These are phyloP conservation scores for Fusarium fujikuroi DNA, from an alignment of 2,329 filamentous ascomycete species.

Conservation along the genomic window DNA sequence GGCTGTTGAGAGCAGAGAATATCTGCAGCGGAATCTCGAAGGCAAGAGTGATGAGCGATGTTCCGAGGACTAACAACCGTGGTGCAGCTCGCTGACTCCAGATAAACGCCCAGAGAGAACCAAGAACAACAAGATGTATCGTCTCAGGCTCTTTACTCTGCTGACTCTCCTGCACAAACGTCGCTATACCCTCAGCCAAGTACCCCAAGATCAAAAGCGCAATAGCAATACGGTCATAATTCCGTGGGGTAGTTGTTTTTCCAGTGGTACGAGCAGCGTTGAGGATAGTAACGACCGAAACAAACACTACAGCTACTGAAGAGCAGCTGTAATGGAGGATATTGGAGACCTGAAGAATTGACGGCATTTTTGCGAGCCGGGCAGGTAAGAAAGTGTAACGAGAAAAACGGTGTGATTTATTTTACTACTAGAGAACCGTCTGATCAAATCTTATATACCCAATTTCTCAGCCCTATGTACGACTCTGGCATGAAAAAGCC, in stretches of 20 bases:
- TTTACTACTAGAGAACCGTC: neutral
- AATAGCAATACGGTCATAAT: neutral
- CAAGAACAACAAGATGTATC: conserved; percentile 3
- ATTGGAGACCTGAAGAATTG: neutral
- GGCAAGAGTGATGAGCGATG: neutral
- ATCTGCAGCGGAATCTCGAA: conserved; percentile 26
- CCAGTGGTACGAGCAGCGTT: neutral
- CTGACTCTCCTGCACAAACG: neutral
- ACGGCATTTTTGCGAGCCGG: conserved; percentile 12
- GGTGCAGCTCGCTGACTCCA: neutral
- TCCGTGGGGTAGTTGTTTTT: neutral
- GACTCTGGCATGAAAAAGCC: neutral
- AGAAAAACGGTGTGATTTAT: neutral
- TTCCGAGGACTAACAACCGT: neutral
- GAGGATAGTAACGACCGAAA: neutral
- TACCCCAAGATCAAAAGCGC: conserved; percentile 10
- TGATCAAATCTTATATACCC: conserved; percentile 7
- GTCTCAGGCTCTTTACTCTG: conserved; percentile 3
- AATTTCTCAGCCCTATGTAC: conserved; percentile 6
- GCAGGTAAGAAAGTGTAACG: neutral
- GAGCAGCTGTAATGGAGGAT: conserved; percentile 32
- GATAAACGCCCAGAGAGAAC: neutral
- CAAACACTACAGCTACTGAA: neutral
- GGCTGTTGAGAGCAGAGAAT: neutral
- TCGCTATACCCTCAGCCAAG: neutral